Evolutionary conservation across 2,329 filamentous ascomycete species (phyloP).

Genomic region (Pseudomassariella vexata): DNA sequence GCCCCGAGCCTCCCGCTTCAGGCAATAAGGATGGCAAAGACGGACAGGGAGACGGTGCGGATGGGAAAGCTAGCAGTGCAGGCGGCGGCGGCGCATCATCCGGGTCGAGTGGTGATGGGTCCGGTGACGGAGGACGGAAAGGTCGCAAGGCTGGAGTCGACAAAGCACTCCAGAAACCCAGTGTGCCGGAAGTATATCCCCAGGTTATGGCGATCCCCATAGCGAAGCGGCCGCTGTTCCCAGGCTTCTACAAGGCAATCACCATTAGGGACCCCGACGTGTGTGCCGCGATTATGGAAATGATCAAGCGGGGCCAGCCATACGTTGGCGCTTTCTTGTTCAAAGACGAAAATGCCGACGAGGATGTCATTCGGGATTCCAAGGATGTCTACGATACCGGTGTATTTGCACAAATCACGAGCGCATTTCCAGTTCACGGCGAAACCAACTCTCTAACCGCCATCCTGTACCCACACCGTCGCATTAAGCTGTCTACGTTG

Average conservation of each 20-base stretch:
- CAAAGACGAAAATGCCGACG: conserved; percentile 91
- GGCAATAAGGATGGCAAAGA: conserved; percentile 37
- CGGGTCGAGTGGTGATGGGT: conserved; percentile 49
- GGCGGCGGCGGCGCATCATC: conserved; percentile 42
- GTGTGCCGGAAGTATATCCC: conserved; percentile 90
- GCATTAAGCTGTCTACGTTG: conserved; percentile 83
- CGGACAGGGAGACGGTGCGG: conserved; percentile 32
- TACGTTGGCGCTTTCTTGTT: conserved; percentile 96
- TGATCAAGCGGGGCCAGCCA: conserved; percentile 93
- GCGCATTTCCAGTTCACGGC: conserved; percentile 84
- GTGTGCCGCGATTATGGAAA: conserved; percentile 85
- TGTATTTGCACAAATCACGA: conserved; percentile 96
- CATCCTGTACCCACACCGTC: conserved; percentile 90
- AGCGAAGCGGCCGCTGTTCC: conserved; percentile 86
- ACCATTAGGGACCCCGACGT: conserved; percentile 93
- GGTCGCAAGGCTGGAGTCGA: conserved; percentile 65
- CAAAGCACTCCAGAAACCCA: conserved; percentile 76
- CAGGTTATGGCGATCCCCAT: conserved; percentile 98
- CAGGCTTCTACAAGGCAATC: conserved; percentile 97
- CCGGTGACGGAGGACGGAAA: conserved; percentile 61
- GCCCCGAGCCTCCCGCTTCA: conserved; percentile 36
- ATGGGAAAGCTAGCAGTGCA: conserved; percentile 54
- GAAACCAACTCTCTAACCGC: conserved; percentile 83
- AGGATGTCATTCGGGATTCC: conserved; percentile 83
- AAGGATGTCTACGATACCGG: conserved; percentile 94